A percentile compares a stretch with the other conserved stretches of the same genome.
phyloP scores from a whole-genome alignment of 2,329 filamentous ascomycete genomes.

The Fusarium proliferatum region DNA sequence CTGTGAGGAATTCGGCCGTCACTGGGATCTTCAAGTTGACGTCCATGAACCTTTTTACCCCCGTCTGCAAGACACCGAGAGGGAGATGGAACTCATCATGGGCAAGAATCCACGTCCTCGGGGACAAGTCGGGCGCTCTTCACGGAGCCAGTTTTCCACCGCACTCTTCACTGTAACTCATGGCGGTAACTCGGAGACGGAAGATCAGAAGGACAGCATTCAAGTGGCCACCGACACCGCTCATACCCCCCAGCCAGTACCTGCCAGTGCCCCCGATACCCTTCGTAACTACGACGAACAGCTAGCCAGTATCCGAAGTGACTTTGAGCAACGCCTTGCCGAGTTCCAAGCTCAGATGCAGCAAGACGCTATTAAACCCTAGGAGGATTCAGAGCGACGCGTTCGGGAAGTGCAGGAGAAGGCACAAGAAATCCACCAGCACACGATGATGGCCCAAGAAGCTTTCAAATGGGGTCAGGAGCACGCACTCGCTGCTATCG shows the following conservation, averaged over 20 bases:
- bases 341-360: neutral
- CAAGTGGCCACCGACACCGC: neutral
- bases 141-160: neutral
- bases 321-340: neutral
- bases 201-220: neutral
- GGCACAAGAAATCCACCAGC: neutral
- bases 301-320: neutral
- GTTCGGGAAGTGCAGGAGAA: accelerated
- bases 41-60: neutral
- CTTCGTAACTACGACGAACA: neutral
- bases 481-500: too few species aligned
- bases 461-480: too few species aligned
- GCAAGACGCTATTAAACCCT: neutral
- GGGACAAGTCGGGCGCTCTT: neutral
- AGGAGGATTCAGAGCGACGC: neutral
- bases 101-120: accelerated
- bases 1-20: accelerated
- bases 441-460: too few species aligned
- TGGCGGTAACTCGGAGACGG: neutral
- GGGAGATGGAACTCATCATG: neutral
- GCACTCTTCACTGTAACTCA: neutral
- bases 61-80: neutral
- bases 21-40: neutral
- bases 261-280: neutral
- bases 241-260: neutral